These are phyloP conservation scores for Pichia sp. DNA, from an alignment of 1,139 yeast species.

Conservation along the genomic window DNA sequence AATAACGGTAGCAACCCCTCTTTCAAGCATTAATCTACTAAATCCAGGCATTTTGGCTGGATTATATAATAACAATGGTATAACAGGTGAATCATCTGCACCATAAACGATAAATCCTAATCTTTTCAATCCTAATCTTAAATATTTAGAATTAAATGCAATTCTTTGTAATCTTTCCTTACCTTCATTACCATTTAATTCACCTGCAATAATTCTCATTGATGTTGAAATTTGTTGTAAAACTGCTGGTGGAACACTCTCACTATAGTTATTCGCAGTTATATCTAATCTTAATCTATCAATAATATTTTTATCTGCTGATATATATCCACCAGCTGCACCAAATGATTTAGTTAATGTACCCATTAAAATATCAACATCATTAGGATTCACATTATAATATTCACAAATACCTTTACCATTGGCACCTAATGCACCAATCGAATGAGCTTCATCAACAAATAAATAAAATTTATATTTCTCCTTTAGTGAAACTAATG, in stretches of 20 bases:
- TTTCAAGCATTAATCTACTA: constrained; percentile 69
- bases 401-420: constrained; percentile 96
- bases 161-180: constrained; percentile 82
- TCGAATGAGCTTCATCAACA: constrained; percentile 96
- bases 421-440: constrained; percentile 92
- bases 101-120: constrained; percentile 93
- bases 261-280: constrained; percentile 72
- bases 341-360: constrained; percentile 96
- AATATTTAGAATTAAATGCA: constrained; percentile 90
- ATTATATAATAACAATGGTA: constrained; percentile 77
- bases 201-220: constrained; percentile 70
- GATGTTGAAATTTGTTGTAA: constrained; percentile 82
- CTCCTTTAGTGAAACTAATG: constrained; percentile 62
- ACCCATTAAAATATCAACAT: constrained; percentile 89
- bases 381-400: constrained; percentile 67
- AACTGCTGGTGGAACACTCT: constrained; percentile 85
- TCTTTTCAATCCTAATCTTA: constrained; percentile 82
- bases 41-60: constrained; percentile 95
- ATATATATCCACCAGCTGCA: constrained; percentile 96
- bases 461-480: constrained; percentile 85
- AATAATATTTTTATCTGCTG: constrained; percentile 61
- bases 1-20: constrained; percentile 87
- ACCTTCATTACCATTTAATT: constrained; percentile 88
- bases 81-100: constrained; percentile 93
- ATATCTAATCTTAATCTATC: constrained; percentile 69